Evolutionary conservation across 1,139 yeast species (phyloP).

Genomic region (Hyphopichia burtonii): DNA sequence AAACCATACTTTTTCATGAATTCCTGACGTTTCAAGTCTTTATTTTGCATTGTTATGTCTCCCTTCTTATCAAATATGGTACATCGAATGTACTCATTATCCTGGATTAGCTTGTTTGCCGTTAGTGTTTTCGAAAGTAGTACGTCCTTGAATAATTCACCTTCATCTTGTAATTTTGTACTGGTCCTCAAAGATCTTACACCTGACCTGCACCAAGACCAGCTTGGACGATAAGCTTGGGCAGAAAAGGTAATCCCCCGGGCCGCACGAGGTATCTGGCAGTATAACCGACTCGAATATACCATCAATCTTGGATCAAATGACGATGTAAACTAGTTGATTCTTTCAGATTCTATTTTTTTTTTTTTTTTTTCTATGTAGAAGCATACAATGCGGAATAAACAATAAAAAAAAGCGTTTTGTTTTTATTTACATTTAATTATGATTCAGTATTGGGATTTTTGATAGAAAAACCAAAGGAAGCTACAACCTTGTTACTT

Average conservation of each 20-base stretch:
- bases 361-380: neutral
- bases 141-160: constrained; percentile 15
- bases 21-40: constrained; percentile 34
- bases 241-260: neutral
- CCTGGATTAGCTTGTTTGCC: constrained; percentile 16
- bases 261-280: neutral
- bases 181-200: neutral
- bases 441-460: neutral
- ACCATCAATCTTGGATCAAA: neutral
- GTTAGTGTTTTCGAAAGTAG: constrained; percentile 21
- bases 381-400: too few species aligned
- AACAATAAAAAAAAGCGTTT: neutral
- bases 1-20: constrained; percentile 38
- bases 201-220: neutral
- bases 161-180: neutral
- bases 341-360: neutral
- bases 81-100: constrained; percentile 49
- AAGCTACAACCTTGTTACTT: neutral
- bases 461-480: neutral
- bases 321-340: neutral
- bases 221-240: neutral
- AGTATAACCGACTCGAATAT: neutral
- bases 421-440: neutral
- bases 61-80: constrained; percentile 49
- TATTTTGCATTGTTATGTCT: constrained; percentile 38